These are phyloP conservation scores for Coleophoma crateriformis DNA, from an alignment of 2,329 filamentous ascomycete species.

Conservation along the genomic window DNA sequence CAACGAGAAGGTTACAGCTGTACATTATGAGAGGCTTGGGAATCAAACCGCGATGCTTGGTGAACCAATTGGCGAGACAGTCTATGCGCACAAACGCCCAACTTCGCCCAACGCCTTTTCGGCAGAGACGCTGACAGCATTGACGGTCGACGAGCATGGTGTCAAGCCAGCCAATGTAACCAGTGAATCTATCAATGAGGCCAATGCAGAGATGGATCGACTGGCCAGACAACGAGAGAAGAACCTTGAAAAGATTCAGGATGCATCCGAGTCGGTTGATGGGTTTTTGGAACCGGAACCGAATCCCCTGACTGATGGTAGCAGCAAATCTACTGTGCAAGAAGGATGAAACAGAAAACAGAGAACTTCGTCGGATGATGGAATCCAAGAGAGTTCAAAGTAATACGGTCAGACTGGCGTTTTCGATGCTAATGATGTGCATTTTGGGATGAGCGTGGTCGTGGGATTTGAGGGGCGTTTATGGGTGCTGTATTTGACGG, in stretches of 20 bases:
- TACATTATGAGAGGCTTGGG: constrained; percentile 1
- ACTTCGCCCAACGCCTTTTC: not conserved
- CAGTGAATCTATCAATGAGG: not conserved
- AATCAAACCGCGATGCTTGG: constrained; percentile 1
- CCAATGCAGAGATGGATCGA: not conserved
- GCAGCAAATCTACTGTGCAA: not conserved
- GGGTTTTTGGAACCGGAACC: not conserved
- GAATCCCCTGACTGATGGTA: not conserved
- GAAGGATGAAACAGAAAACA: not conserved
- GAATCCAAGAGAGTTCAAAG: too few species aligned
- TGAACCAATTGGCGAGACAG: not conserved
- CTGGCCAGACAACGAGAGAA: constrained; percentile 2
- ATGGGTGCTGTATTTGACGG: too few species aligned
- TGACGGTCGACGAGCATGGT: not conserved
- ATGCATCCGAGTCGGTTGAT: not conserved
- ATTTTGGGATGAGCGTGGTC: too few species aligned
- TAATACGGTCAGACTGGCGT: too few species aligned
- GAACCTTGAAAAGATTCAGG: not conserved
- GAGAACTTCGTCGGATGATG: too few species aligned
- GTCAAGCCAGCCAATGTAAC: not conserved
- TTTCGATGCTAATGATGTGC: too few species aligned
- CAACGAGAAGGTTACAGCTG: not conserved
- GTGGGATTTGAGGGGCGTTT: too few species aligned
- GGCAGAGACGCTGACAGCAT: not conserved
- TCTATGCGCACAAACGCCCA: not conserved